Evolutionary conservation across 345 rosid species (phyloP), one percentile per base, ranked within the genome.

Genomic region (Orychophragmus violaceus): DNA sequence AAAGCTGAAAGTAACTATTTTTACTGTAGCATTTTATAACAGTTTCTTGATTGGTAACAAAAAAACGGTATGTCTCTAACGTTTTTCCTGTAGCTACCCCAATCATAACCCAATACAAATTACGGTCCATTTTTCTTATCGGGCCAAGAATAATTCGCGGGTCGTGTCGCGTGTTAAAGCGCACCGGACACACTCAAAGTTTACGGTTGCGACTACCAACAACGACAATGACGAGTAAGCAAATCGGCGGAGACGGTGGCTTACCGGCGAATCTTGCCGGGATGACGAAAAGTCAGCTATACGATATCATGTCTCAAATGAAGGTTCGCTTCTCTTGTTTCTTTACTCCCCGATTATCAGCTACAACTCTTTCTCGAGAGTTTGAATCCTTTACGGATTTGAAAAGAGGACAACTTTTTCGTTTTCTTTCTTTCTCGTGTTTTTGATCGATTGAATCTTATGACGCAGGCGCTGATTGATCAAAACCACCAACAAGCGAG

Each of bases 281-380:
- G 7, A 87, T 90, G 96, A 88, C 97, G 1, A 94, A 90, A 84
- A 90, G 78, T 76, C 93, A 90, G 76, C 99, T 88, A 46, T 87
- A 94, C 64, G 97, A 88, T 9, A 94, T 94, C 25, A 85, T 90
- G 99, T 84, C 83, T 33, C 92, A 88, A 66, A 94, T 94, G 98
- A 93, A 88, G 95, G 92, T 57, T 50, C 35, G 6, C 33, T 27
- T 54, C 76, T 60, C 27, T 6, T 27, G 53, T 39, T 13, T 10
- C 27, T 30, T 18, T 33, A 3, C 6, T 50, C 14, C 3, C 21
- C 32, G 11, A 36, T 63, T 41, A 32, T 33, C 48, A 4, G 30
- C 64, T 49, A 3, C 17, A 21, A 3, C 49, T 30, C 18, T 39
- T 27, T 39, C 45, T 64, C 59, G 33, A 33, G 28, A 28, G 63